These are phyloP conservation scores for Plenodomus lindquistii DNA, from an alignment of 2,329 filamentous ascomycete genomes.

Conservation along the genomic window DNA sequence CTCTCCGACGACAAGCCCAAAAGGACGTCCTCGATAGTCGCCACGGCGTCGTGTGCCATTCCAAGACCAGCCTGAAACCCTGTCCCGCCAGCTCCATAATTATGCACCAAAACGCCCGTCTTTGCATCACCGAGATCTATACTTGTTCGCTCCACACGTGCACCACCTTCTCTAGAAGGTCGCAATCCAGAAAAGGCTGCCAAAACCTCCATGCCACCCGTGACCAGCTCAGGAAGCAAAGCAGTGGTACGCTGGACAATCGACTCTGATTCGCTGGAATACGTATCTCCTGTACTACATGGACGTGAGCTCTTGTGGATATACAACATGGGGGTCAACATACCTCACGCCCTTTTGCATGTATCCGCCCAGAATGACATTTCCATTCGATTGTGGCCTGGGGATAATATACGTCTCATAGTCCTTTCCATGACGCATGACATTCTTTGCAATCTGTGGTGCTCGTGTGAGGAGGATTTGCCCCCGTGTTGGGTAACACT, in stretches of 20 bases:
- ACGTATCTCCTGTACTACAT: constrained; percentile 19
- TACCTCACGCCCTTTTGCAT: constrained; percentile 23
- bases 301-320: background rate
- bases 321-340: background rate
- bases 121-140: constrained; percentile 4
- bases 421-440: constrained; percentile 24
- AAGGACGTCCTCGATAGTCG: background rate
- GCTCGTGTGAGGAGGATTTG: constrained; percentile 21
- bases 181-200: constrained; percentile 19
- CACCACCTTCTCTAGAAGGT: constrained; percentile 18
- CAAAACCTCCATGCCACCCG: constrained; percentile 17
- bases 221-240: constrained; percentile 14
- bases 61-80: constrained; percentile 22
- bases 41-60: constrained; percentile 20
- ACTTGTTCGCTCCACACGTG: constrained; percentile 16
- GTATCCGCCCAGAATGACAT: constrained; percentile 21
- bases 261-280: constrained; percentile 15
- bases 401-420: constrained; percentile 27
- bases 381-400: constrained; percentile 21
- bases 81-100: constrained; percentile 21
- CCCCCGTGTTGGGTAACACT: constrained; percentile 18
- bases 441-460: constrained; percentile 15
- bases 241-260: constrained; percentile 16
- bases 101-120: constrained; percentile 16
- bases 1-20: background rate